phyloP scores from a whole-genome alignment of 805 yeast genomes.

The Metschnikowia aberdeeniae region DNA sequence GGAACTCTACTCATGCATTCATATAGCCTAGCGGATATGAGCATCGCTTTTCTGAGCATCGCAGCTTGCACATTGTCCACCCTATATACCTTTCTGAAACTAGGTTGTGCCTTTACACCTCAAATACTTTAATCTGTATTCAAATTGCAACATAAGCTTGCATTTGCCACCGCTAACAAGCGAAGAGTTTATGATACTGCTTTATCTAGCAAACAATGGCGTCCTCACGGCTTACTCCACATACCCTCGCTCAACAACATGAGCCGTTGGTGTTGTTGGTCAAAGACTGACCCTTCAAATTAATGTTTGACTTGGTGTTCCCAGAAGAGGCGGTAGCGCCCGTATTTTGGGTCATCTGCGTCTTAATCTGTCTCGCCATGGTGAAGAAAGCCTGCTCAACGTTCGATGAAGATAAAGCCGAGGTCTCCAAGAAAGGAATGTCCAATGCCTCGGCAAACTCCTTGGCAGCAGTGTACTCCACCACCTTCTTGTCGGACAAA shows the following conservation, averaged over 20 bases:
- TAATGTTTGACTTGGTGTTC: slow-evolving; percentile 60
- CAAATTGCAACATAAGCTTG: too few species aligned
- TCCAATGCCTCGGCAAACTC: slow-evolving; percentile 95
- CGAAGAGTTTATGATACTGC: too few species aligned
- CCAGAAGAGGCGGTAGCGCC: slow-evolving; percentile 30
- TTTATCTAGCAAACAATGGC: too few species aligned
- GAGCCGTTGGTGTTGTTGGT: slow-evolving; percentile 36
- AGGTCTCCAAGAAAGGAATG: slow-evolving; percentile 93
- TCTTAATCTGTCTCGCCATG: slow-evolving; percentile 98
- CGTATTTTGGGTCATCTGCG: slow-evolving; percentile 75
- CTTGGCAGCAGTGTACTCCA: slow-evolving; percentile 92
- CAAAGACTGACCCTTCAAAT: slow-evolving; percentile 64
- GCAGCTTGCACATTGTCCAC: too few species aligned
- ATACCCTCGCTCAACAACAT: slow-evolving; percentile 30
- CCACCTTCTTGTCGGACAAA: slow-evolving; percentile 88
- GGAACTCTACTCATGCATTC: too few species aligned
- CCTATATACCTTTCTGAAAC: too few species aligned
- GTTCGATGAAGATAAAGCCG: slow-evolving; percentile 91
- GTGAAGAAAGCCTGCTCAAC: slow-evolving; percentile 98
- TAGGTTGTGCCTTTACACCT: too few species aligned
- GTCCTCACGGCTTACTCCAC: background rate
- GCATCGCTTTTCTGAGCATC: too few species aligned
- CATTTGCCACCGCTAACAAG: too few species aligned
- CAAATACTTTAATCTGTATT: too few species aligned
- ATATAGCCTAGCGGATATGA: too few species aligned